These are phyloP conservation scores for Cladophialophora carrionii DNA, from an alignment of 2,329 filamentous ascomycete species.

Conservation along the genomic window DNA sequence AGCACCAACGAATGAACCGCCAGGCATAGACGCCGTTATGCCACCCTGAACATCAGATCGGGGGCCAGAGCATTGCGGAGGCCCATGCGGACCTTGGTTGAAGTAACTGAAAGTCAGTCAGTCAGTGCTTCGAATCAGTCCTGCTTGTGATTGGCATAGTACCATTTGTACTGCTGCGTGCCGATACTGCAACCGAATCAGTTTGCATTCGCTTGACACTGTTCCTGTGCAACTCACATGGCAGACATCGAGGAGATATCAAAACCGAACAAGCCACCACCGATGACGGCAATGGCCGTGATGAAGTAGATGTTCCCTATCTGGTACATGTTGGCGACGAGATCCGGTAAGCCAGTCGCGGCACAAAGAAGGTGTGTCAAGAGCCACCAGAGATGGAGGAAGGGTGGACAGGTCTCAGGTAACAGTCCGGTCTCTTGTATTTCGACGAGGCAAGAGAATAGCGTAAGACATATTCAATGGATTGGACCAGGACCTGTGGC, in stretches of 20 bases:
- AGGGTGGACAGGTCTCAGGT: neutral
- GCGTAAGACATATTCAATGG: constrained; percentile 1
- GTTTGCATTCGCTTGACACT: constrained; percentile 45
- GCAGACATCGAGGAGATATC: constrained; percentile 59
- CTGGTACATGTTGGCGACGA: constrained; percentile 31
- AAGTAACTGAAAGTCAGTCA: constrained; percentile 54
- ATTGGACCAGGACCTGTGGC: neutral
- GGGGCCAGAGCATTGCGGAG: constrained; percentile 54
- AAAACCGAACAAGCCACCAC: constrained; percentile 62
- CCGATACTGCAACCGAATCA: constrained; percentile 66
- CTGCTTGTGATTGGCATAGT: constrained; percentile 62
- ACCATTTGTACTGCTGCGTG: constrained; percentile 65
- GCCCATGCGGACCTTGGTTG: constrained; percentile 48
- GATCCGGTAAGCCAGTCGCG: neutral
- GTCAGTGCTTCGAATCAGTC: neutral
- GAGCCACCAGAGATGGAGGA: constrained; percentile 3
- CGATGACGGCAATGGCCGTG: constrained; percentile 61
- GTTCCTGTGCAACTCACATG: constrained; percentile 49
- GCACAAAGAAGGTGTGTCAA: neutral
- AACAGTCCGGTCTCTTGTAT: constrained; percentile 17
- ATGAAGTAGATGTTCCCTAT: constrained; percentile 64
- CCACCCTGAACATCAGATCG: constrained; percentile 41
- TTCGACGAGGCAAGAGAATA: neutral
- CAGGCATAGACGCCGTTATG: constrained; percentile 74
- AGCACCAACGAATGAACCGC: constrained; percentile 68